These are phyloP conservation scores for Moniliophthora roreri DNA, from an alignment of 1,284 basidiomycete species.

Conservation along the genomic window DNA sequence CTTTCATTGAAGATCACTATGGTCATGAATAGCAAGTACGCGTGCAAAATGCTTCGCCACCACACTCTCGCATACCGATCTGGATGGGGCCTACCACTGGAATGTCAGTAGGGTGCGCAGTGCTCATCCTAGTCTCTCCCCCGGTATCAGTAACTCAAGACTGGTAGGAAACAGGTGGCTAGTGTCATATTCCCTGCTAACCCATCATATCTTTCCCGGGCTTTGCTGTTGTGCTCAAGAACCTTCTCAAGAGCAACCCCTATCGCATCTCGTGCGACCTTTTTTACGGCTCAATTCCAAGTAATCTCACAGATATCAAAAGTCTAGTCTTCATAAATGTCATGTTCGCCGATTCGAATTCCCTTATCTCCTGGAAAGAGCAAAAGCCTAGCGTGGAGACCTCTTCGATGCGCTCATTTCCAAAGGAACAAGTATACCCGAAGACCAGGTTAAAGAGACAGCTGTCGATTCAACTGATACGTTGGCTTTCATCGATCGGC, in stretches of 20 bases:
- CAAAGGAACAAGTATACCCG: slow-evolving; percentile 32
- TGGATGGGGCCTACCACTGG: slow-evolving; percentile 7
- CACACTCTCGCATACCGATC: background rate
- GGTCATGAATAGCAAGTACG: slow-evolving; percentile 5
- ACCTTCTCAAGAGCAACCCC: slow-evolving; percentile 29
- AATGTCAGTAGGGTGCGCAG: slow-evolving; percentile 7
- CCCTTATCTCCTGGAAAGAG: slow-evolving; percentile 33
- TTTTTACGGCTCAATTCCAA: background rate
- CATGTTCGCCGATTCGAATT: slow-evolving; percentile 57
- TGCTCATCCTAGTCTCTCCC: background rate
- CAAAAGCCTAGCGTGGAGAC: slow-evolving; percentile 71
- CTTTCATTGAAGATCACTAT: slow-evolving; percentile 6
- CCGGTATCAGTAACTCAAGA: no score
- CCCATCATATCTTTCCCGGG: no score
- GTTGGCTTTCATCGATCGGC: slow-evolving; percentile 70
- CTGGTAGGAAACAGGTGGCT: no score
- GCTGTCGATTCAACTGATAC: slow-evolving; percentile 24
- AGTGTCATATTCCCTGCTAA: no score
- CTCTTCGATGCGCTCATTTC: slow-evolving; percentile 90
- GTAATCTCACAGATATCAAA: slow-evolving; percentile 16
- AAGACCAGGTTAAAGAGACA: slow-evolving; percentile 17
- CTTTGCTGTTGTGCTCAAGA: no score
- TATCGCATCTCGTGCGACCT: slow-evolving; percentile 35
- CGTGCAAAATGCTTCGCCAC: background rate
- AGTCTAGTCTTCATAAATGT: slow-evolving; percentile 53